Conservation (phyloP, 306 rosid genomes). For the Hippophae tibetana region DNA sequence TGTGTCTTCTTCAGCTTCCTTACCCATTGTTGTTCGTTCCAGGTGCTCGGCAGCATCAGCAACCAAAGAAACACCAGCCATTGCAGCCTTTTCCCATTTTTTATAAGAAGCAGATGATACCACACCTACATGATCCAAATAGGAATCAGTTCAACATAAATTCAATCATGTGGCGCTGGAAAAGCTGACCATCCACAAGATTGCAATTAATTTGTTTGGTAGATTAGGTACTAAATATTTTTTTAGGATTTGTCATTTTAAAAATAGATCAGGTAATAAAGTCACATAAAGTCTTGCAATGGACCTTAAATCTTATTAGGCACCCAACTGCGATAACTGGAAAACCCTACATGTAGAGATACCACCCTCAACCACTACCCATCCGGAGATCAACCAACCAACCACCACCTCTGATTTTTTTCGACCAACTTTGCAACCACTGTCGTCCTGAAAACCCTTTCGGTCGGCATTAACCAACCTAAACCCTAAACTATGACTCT, state of each 20-base stretch:
- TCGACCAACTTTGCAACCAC: no score
- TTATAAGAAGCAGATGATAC: conserved; percentile 68
- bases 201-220: not conserved
- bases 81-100: conserved; percentile 98
- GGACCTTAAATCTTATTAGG: no score
- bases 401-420: no score
- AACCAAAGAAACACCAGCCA: conserved; percentile 96
- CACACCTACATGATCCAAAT: conserved; percentile 30
- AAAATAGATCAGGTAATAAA: no score
- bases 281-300: no score
- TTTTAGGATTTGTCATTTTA: not conserved
- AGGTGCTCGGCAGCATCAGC: conserved; percentile 99
- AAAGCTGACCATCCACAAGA: not conserved
- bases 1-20: conserved; percentile 49
- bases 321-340: no score
- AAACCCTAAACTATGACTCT: no score
- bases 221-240: not conserved
- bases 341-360: no score
- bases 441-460: no score
- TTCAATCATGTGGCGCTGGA: not conserved
- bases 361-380: no score
- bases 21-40: conserved; percentile 56
- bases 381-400: no score
- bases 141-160: conserved; percentile 8
- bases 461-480: no score